Evolutionary conservation across 2,329 filamentous ascomycete genomes (phyloP), one percentile per base, ranked within the genome.

Genomic region (Pseudocercospora pini-densiflorae): DNA sequence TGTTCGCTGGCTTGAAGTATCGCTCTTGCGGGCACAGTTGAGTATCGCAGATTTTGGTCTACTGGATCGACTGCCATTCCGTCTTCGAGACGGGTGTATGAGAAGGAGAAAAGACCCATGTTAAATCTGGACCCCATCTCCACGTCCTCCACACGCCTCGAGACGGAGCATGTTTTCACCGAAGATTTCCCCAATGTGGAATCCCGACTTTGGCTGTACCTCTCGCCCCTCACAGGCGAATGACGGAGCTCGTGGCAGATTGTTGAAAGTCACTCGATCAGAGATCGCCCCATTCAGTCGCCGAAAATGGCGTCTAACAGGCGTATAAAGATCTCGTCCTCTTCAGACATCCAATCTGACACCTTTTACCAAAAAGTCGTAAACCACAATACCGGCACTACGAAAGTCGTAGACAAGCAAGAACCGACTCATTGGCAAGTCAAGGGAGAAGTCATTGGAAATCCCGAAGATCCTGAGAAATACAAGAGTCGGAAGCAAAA

Each of bases 291-390:
- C 27, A 67, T 33, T 14, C 62, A 64, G 58, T 62, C 62, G 65
- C 61, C 64, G 63, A 63, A 65, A 47, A 70, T 70, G 68, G 68
- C 63, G 60, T 64, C 67, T 16, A 54, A 49, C 29, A 67, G 47
- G 33, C 63, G 67, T 68, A 69, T 71, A 67, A 71, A 80, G 62
- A 76, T 81, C 68, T 77, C 76, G 0, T 77, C 80, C 12, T 79
- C 79, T 61, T 71, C 81, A 66, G 75, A 79, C 63, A 79, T 78
- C 21, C 75, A 81, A 71, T 73, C 77, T 24, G 76, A 80, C 33
- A 76, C 79, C 68, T 72, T 80, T 19, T 76, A 77, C 70, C 75
- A 79, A 51, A 77, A 77, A 64, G 73, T 80, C 62, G 71, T 76
- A 49, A 71, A 80, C 66, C 76, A 79, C 47, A 77, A 73, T 43